A percentile compares a stretch with the other conserved stretches of the same genome.
Evolutionary conservation across 2,329 filamentous ascomycete species (phyloP).

Genomic region (Fusarium clavum): DNA sequence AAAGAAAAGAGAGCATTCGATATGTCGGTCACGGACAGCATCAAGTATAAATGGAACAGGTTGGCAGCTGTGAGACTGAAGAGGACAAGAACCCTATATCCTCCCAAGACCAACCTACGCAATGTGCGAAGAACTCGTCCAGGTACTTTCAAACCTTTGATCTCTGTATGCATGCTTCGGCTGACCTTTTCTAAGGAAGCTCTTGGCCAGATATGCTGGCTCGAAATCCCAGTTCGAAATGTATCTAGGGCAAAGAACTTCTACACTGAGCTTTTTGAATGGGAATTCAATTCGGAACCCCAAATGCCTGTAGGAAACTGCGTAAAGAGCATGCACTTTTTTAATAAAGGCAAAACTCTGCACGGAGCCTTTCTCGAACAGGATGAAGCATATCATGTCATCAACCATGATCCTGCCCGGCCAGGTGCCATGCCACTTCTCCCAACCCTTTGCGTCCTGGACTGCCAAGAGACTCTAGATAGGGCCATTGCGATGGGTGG

Average conservation of each 20-base stretch:
- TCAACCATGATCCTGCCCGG: conserved; percentile 44
- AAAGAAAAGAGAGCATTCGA: neutral
- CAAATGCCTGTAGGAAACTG: conserved; percentile 37
- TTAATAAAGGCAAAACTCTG: conserved; percentile 49
- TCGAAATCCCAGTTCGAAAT: conserved; percentile 54
- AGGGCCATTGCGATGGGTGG: conserved; percentile 49
- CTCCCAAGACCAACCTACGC: neutral
- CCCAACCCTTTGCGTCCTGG: conserved; percentile 50
- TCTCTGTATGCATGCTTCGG: neutral
- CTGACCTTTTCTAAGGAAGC: conserved; percentile 29
- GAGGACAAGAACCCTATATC: neutral
- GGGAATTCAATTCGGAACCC: conserved; percentile 46
- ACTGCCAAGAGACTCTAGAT: conserved; percentile 49
- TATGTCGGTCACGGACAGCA: neutral
- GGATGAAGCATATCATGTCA: conserved; percentile 45
- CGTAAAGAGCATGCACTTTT: conserved; percentile 50
- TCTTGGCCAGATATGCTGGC: conserved; percentile 54
- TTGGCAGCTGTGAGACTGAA: neutral
- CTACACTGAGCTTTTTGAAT: conserved; percentile 52
- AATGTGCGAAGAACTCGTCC: conserved; percentile 22
- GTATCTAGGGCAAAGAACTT: conserved; percentile 52
- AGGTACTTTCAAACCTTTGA: conserved; percentile 14
- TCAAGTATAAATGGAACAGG: conserved; percentile 35
- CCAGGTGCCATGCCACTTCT: conserved; percentile 47
- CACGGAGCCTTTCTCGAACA: conserved; percentile 53